Evolutionary conservation across 148 eudicot species (phyloP).

Genomic region (Linanthus parryae): DNA sequence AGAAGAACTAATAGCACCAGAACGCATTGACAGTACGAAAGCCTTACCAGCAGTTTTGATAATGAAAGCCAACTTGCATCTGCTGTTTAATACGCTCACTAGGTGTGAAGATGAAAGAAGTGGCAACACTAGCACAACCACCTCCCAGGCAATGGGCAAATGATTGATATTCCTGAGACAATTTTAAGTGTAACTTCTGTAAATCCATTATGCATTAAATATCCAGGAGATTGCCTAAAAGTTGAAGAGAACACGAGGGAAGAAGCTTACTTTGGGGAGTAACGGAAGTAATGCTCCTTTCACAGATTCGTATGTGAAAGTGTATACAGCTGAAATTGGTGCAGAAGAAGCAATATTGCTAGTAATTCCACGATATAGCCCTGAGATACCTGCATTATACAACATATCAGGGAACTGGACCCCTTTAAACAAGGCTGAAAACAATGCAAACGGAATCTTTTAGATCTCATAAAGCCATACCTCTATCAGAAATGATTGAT

Average conservation of each 20-base stretch:
- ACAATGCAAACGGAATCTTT: background rate
- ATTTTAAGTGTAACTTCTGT: conserved; percentile 8
- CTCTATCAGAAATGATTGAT: conserved; percentile 88
- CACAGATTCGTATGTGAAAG: conserved; percentile 87
- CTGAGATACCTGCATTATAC: conserved; percentile 62
- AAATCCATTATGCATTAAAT: background rate
- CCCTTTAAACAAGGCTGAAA: background rate
- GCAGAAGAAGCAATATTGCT: conserved; percentile 91
- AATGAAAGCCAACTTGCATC: conserved; percentile 91
- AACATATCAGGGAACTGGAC: too few species aligned
- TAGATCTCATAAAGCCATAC: conserved; percentile 19
- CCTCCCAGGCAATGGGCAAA: conserved; percentile 94
- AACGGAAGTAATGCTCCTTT: conserved; percentile 76
- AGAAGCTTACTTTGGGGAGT: conserved; percentile 54
- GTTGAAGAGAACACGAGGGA: background rate
- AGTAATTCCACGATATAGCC: conserved; percentile 91
- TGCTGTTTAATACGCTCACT: conserved; percentile 98
- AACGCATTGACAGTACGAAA: conserved; percentile 6
- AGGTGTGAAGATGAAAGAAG: conserved; percentile 92
- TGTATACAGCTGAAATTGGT: conserved; percentile 92
- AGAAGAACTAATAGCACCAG: background rate
- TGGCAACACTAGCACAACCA: conserved; percentile 95
- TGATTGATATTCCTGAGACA: conserved; percentile 71
- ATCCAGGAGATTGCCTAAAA: background rate
- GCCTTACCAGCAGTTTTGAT: conserved; percentile 80